A percentile compares a stretch with the other conserved stretches of the same genome.
These are phyloP conservation scores for Globisporangium okanoganense DNA, from an alignment of 352 stramenopile species.

Conservation along the genomic window DNA sequence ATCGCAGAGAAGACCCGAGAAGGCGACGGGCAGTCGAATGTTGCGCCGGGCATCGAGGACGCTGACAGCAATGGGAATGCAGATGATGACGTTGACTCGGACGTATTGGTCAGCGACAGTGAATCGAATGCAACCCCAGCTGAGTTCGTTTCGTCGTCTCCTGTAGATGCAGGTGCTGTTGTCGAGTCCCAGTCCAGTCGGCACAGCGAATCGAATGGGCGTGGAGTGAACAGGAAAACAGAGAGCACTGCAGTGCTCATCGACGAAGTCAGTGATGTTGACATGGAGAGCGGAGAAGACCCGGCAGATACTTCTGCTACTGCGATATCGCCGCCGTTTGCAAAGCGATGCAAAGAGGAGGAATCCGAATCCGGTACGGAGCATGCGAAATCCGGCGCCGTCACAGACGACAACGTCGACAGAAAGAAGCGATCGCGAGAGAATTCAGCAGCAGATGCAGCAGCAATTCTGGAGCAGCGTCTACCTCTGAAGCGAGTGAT, in stretches of 20 bases:
- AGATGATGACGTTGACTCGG: not conserved
- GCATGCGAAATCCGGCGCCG: slow-evolving; percentile 1
- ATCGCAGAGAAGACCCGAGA: not conserved
- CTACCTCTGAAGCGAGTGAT: slow-evolving; percentile 24
- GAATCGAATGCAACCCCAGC: not conserved
- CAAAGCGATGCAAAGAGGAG: not conserved
- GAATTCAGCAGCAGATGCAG: slow-evolving; percentile 4
- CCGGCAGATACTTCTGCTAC: not conserved
- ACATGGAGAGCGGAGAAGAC: not conserved
- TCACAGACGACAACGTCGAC: slow-evolving; percentile 14
- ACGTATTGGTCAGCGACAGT: not conserved
- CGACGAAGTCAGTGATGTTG: not conserved
- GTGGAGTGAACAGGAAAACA: not conserved
- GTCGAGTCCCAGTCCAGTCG: not conserved
- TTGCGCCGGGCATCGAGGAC: not conserved
- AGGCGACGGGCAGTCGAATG: not conserved
- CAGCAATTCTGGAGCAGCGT: slow-evolving; percentile 3
- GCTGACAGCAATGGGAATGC: slow-evolving; percentile 3
- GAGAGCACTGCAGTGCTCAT: not conserved
- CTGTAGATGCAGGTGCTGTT: not conserved
- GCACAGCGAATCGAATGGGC: slow-evolving; percentile 8
- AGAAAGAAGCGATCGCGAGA: slow-evolving; percentile 17
- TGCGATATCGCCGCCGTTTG: not conserved
- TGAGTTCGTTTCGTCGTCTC: not conserved
- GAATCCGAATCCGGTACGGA: not conserved